phyloP scores from a whole-genome alignment of 495 filamentous ascomycete species.

The Neurospora sp. region DNA sequence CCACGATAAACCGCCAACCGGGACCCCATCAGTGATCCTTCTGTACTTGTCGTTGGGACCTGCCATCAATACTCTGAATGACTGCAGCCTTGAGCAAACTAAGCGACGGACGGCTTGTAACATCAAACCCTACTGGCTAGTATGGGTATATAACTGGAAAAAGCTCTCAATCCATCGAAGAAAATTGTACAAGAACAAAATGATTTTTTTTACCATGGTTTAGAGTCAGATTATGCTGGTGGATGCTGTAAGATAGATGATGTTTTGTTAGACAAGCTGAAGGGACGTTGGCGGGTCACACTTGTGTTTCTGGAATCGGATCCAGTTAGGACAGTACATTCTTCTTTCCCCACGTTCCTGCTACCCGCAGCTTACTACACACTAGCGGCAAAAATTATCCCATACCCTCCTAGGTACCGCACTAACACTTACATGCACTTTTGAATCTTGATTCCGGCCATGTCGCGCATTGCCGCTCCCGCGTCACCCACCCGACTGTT shows the following conservation, averaged over 20 bases:
- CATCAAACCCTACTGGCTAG: background rate
- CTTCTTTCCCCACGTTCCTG: background rate
- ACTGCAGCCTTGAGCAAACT: background rate
- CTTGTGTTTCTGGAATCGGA: background rate
- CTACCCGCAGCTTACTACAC: fast-evolving
- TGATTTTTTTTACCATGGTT: background rate
- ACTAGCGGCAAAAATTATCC: fast-evolving
- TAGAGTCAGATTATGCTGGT: background rate
- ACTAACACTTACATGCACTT: background rate
- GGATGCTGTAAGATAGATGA: background rate
- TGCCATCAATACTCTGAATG: background rate
- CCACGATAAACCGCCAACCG: background rate
- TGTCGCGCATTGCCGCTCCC: no score
- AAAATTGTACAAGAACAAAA: background rate
- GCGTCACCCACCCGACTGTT: background rate
- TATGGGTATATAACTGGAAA: background rate
- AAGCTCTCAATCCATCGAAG: background rate
- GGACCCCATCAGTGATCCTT: background rate
- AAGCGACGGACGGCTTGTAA: no score
- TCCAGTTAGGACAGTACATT: background rate
- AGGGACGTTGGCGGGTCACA: background rate
- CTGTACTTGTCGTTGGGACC: background rate
- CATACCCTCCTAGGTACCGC: background rate
- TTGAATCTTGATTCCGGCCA: no score
- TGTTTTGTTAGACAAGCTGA: background rate